These are phyloP conservation scores for Aspergillus quadricinctus DNA, from an alignment of 2,329 filamentous ascomycete species.

Conservation along the genomic window DNA sequence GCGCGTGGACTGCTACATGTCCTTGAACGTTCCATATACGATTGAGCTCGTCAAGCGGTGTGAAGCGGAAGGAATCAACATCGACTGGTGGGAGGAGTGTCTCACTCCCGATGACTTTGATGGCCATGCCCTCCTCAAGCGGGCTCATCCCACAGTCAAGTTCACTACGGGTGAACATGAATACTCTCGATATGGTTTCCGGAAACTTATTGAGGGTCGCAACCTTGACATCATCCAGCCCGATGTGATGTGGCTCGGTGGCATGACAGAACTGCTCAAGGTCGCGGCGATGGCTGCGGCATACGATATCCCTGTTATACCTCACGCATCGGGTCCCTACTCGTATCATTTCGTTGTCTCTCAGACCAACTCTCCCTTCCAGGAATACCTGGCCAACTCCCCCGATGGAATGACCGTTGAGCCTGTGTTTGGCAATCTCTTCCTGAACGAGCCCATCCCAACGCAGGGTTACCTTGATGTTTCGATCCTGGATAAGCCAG, in stretches of 20 bases:
- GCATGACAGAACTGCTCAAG: conserved; percentile 85
- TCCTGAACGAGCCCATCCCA: conserved; percentile 85
- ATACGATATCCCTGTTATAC: conserved; percentile 91
- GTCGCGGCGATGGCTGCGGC: conserved; percentile 84
- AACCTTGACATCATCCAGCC: conserved; percentile 94
- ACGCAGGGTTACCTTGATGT: conserved; percentile 76
- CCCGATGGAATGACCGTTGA: conserved; percentile 84
- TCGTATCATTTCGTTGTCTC: conserved; percentile 95
- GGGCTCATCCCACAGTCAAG: conserved; percentile 81
- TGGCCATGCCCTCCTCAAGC: conserved; percentile 84
- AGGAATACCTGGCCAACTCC: conserved; percentile 93
- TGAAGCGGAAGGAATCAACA: conserved; percentile 72
- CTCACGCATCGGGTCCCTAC: conserved; percentile 91
- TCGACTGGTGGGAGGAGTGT: conserved; percentile 98
- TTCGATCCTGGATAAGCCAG: conserved; percentile 77
- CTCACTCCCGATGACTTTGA: conserved; percentile 88
- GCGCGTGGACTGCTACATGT: conserved; percentile 98
- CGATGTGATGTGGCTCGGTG: conserved; percentile 96
- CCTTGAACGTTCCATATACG: conserved; percentile 84
- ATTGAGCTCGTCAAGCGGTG: conserved; percentile 85
- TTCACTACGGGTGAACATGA: conserved; percentile 97
- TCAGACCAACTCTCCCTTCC: conserved; percentile 88
- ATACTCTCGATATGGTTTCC: conserved; percentile 90
- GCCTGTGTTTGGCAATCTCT: conserved; percentile 88
- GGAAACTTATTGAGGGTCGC: conserved; percentile 85